phyloP scores from a whole-genome alignment of 2,329 filamentous ascomycete genomes.

The Chalaropsis ovoidea region DNA sequence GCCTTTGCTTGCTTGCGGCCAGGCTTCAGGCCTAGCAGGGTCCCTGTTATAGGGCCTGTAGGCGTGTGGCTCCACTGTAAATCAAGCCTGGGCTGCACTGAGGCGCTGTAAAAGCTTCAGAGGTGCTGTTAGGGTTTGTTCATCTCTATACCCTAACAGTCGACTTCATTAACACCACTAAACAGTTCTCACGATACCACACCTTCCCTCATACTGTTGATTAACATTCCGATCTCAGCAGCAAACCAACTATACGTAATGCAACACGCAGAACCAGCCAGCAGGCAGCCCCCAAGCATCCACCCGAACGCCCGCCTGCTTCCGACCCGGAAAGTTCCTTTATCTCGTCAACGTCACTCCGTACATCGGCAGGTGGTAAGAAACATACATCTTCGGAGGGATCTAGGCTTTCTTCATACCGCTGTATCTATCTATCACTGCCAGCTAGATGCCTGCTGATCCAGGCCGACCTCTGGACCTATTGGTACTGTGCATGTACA shows the following conservation, averaged over 20 bases:
- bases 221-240: not conserved
- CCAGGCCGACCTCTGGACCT: not conserved
- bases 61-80: not conserved
- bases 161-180: no score
- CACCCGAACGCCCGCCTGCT: not conserved
- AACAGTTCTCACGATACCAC: not conserved
- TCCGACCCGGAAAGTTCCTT: not conserved
- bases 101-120: no score
- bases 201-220: not conserved
- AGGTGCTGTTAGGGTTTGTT: no score
- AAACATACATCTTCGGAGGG: not conserved
- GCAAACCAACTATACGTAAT: not conserved
- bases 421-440: not conserved
- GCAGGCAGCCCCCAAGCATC: not conserved
- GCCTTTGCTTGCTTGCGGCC: not conserved
- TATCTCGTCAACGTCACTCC: not conserved
- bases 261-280: not conserved
- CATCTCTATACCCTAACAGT: not conserved
- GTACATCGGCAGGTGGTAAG: not conserved
- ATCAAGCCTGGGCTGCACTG: not conserved
- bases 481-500: not conserved
- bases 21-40: not conserved
- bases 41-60: not conserved
- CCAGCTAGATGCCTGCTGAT: conserved; percentile 2
- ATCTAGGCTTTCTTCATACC: not conserved